Percentiles rank a stretch among this genome's conserved stretches.
These are phyloP conservation scores for Piper longum DNA, from an alignment of 164 flowering plant species.

Conservation along the genomic window DNA sequence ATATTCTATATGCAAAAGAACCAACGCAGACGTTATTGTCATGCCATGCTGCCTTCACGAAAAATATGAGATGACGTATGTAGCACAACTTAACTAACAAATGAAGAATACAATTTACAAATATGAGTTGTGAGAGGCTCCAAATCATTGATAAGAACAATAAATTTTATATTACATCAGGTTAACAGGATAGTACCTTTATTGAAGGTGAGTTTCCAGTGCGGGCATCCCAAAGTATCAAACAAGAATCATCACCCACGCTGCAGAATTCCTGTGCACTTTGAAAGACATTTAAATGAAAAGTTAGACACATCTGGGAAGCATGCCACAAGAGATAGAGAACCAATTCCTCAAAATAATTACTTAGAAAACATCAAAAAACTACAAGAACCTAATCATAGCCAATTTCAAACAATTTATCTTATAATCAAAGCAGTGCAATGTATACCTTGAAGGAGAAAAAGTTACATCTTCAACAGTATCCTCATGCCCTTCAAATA, in stretches of 20 bases:
- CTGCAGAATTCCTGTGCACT: constrained; percentile 94
- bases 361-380: too few relatives aligned
- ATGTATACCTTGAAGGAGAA: constrained; percentile 73
- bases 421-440: background rate
- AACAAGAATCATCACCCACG: constrained; percentile 97
- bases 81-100: too few relatives aligned
- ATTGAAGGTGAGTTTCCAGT: constrained; percentile 49
- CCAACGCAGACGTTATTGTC: too few relatives aligned
- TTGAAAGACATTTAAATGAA: constrained; percentile 12
- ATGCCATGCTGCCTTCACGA: too few relatives aligned
- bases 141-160: background rate
- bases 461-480: constrained; percentile 98
- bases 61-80: too few relatives aligned
- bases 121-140: background rate
- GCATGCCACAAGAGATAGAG: background rate
- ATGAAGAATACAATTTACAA: too few relatives aligned
- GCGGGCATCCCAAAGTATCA: constrained; percentile 95
- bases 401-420: background rate
- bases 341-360: background rate
- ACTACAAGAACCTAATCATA: background rate
- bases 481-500: constrained; percentile 66
- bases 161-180: background rate
- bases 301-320: constrained; percentile 8
- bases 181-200: constrained; percentile 36
- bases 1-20: too few relatives aligned